Evolutionary conservation across 2,329 filamentous ascomycete species (phyloP).

Genomic region (Colletotrichum musicola): DNA sequence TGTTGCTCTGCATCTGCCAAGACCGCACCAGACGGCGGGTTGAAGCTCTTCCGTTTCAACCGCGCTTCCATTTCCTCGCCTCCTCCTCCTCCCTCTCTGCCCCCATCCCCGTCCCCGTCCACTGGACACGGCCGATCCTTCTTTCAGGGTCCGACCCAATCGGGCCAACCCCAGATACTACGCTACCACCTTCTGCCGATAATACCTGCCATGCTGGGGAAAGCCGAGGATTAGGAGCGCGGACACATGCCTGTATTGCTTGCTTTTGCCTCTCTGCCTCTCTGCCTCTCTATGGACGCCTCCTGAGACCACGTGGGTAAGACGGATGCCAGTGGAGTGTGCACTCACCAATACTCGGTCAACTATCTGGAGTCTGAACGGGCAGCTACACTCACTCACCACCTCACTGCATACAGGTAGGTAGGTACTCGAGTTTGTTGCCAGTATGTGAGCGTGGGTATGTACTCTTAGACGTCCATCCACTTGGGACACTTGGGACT

Average conservation of each 20-base stretch:
- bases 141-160: constrained; percentile 39
- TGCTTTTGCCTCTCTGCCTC: not conserved
- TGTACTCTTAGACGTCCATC: constrained; percentile 23
- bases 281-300: no score
- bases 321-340: no score
- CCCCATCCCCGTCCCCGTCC: constrained; percentile 16
- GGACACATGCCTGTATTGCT: not conserved
- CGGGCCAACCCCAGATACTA: constrained; percentile 34
- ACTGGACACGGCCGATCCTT: constrained; percentile 36
- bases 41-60: constrained; percentile 39
- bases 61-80: constrained; percentile 22
- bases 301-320: no score
- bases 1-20: constrained; percentile 36
- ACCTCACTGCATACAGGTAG: no score
- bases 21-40: constrained; percentile 32
- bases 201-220: constrained; percentile 18
- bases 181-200: constrained; percentile 27
- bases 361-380: no score
- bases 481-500: constrained; percentile 30
- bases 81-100: constrained; percentile 19
- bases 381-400: no score
- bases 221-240: not conserved
- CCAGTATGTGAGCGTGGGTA: not conserved
- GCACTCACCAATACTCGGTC: no score
- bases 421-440: not conserved